Conservation (phyloP, 2,329 filamentous ascomycete species). For the Pyrenochaeta sp. region DNA sequence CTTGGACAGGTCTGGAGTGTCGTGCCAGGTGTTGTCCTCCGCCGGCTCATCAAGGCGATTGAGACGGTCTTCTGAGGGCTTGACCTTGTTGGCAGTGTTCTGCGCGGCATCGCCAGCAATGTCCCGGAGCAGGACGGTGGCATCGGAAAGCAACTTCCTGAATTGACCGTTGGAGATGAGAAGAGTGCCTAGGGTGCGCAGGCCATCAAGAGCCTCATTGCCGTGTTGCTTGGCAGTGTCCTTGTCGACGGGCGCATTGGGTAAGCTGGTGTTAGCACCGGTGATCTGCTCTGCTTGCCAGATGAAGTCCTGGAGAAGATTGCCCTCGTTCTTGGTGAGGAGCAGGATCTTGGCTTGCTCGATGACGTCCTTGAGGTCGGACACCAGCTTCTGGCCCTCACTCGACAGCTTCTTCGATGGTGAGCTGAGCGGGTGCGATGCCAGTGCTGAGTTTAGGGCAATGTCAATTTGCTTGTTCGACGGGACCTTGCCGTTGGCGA, state of each 20-base stretch:
- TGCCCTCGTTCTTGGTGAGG: slow-evolving; percentile 92
- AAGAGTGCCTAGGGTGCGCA: slow-evolving; percentile 87
- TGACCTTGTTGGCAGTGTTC: slow-evolving; percentile 77
- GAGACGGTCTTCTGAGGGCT: slow-evolving; percentile 80
- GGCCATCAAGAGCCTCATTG: slow-evolving; percentile 80
- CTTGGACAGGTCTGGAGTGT: slow-evolving; percentile 78
- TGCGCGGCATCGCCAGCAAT: slow-evolving; percentile 89
- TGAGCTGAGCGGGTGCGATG: slow-evolving; percentile 71
- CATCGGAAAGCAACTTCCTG: slow-evolving; percentile 85
- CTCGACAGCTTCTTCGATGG: slow-evolving; percentile 80
- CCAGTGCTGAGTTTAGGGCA: slow-evolving; percentile 86
- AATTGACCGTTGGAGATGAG: slow-evolving; percentile 97
- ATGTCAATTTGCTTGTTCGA: slow-evolving; percentile 97
- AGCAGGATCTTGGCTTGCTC: slow-evolving; percentile 84
- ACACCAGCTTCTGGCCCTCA: slow-evolving; percentile 82
- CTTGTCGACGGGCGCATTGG: slow-evolving; percentile 75
- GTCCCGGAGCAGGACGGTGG: slow-evolving; percentile 81
- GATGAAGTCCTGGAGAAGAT: slow-evolving; percentile 95
- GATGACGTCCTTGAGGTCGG: slow-evolving; percentile 80
- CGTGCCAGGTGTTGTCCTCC: slow-evolving; percentile 92
- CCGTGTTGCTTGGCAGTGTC: slow-evolving; percentile 82
- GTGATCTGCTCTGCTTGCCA: slow-evolving; percentile 87
- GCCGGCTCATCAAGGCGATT: slow-evolving; percentile 82
- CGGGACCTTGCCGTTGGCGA: slow-evolving; percentile 87
- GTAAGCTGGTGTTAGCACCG: slow-evolving; percentile 66